phyloP scores from a whole-genome alignment of 495 filamentous ascomycete genomes.

The Tuber umbilicatum region DNA sequence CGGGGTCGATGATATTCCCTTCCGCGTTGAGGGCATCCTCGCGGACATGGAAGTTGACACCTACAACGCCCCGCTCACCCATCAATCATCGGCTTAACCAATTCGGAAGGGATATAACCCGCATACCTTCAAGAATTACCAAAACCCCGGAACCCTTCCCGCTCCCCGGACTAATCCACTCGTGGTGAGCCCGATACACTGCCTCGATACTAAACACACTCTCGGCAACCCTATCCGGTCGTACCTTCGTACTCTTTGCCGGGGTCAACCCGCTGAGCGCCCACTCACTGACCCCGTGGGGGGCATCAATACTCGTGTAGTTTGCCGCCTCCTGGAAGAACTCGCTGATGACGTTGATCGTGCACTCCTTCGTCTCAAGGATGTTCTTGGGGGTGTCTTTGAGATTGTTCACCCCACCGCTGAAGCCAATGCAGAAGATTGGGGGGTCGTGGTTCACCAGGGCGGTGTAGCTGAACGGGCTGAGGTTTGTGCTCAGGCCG shows the following conservation, averaged over 20 bases:
- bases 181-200: slow-evolving; percentile 53
- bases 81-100: not conserved
- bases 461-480: slow-evolving; percentile 80
- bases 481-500: slow-evolving; percentile 61
- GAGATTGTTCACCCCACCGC: slow-evolving; percentile 49
- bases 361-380: slow-evolving; percentile 62
- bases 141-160: slow-evolving; percentile 68
- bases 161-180: slow-evolving; percentile 58
- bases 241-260: slow-evolving; percentile 59
- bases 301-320: slow-evolving; percentile 65
- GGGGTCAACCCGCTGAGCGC: slow-evolving; percentile 68
- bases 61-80: not conserved
- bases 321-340: slow-evolving; percentile 86
- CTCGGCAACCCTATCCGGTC: slow-evolving; percentile 69
- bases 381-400: slow-evolving; percentile 80
- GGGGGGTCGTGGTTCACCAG: slow-evolving; percentile 85
- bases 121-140: slow-evolving; percentile 67
- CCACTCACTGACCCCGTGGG: slow-evolving; percentile 77
- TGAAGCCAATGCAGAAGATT: slow-evolving; percentile 74
- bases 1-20: slow-evolving; percentile 62
- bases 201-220: slow-evolving; percentile 75
- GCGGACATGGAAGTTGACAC: slow-evolving; percentile 72
- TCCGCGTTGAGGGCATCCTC: slow-evolving; percentile 83
- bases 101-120: not conserved
- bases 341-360: slow-evolving; percentile 82